These are phyloP conservation scores for Auriscalpium vulgare DNA, from an alignment of 768 basidiomycete species.

Conservation along the genomic window DNA sequence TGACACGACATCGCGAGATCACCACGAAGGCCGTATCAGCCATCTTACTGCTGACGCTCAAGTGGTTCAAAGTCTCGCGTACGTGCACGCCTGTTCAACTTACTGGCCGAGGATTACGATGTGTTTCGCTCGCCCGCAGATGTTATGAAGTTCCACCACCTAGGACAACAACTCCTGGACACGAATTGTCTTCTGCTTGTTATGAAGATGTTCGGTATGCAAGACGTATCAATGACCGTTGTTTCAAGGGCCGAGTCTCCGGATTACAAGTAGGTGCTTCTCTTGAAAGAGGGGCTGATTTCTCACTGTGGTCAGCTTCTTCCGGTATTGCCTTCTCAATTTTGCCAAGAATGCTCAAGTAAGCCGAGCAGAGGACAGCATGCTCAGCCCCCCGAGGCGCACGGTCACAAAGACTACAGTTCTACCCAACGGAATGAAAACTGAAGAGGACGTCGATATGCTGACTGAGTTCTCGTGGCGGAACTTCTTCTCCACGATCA, in stretches of 20 bases:
- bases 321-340: slow-evolving; percentile 83
- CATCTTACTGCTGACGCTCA: slow-evolving; percentile 79
- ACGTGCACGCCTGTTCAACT: slow-evolving; percentile 24
- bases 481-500: slow-evolving; percentile 95
- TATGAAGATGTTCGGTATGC: slow-evolving; percentile 96
- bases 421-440: slow-evolving; percentile 66
- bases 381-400: slow-evolving; percentile 54
- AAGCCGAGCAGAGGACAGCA: slow-evolving; percentile 54
- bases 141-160: slow-evolving; percentile 96
- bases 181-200: slow-evolving; percentile 91
- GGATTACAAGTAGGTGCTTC: slow-evolving; percentile 61
- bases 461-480: slow-evolving; percentile 94
- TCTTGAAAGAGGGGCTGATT: not conserved
- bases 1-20: slow-evolving; percentile 92
- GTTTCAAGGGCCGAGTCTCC: slow-evolving; percentile 84
- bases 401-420: slow-evolving; percentile 44
- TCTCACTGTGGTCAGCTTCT: slow-evolving; percentile 58
- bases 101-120: not conserved
- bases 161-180: slow-evolving; percentile 91
- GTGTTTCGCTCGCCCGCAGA: slow-evolving; percentile 38
- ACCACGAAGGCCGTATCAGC: slow-evolving; percentile 96
- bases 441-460: slow-evolving; percentile 85
- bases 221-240: slow-evolving; percentile 80
- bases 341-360: slow-evolving; percentile 61
- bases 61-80: slow-evolving; percentile 99